Evolutionary conservation across 805 yeast genomes (phyloP).

Genomic region (Ogataea nakhonphanomensis): DNA sequence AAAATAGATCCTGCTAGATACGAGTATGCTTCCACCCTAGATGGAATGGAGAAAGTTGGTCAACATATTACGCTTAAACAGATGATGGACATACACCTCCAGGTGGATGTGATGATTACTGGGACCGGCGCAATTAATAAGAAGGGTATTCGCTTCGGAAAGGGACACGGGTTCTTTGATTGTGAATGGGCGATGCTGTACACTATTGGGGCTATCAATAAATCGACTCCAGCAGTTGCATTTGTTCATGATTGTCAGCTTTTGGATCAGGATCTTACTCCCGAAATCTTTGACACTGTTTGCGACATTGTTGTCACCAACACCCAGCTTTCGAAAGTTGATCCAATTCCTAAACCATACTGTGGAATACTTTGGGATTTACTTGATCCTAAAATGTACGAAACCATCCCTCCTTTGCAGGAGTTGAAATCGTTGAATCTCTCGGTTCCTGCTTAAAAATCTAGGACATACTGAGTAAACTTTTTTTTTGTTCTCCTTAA

Average conservation of each 20-base stretch:
- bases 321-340: slow-evolving; percentile 18
- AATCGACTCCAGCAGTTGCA: slow-evolving; percentile 26
- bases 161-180: slow-evolving; percentile 33
- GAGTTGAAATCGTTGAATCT: slow-evolving; percentile 27
- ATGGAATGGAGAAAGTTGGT: slow-evolving; percentile 30
- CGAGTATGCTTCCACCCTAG: slow-evolving; percentile 29
- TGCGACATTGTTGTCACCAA: slow-evolving; percentile 31
- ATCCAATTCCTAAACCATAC: slow-evolving; percentile 23
- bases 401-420: slow-evolving; percentile 29
- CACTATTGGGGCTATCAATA: slow-evolving; percentile 23
- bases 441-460: slow-evolving; percentile 5
- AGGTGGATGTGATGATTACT: slow-evolving; percentile 28
- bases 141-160: slow-evolving; percentile 31
- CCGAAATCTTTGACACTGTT: slow-evolving; percentile 32
- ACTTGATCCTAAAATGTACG: slow-evolving; percentile 26
- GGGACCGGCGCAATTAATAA: slow-evolving; percentile 33
- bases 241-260: slow-evolving; percentile 33
- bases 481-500: slow-evolving; percentile 1
- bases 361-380: slow-evolving; percentile 31
- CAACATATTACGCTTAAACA: slow-evolving; percentile 19
- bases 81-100: slow-evolving; percentile 15
- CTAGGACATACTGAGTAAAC: neutral
- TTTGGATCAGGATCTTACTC: slow-evolving; percentile 25
- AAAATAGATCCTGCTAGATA: slow-evolving; percentile 20
- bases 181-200: slow-evolving; percentile 33